Conservation (phyloP, 306 rosid genomes). For the Morella rubra region DNA sequence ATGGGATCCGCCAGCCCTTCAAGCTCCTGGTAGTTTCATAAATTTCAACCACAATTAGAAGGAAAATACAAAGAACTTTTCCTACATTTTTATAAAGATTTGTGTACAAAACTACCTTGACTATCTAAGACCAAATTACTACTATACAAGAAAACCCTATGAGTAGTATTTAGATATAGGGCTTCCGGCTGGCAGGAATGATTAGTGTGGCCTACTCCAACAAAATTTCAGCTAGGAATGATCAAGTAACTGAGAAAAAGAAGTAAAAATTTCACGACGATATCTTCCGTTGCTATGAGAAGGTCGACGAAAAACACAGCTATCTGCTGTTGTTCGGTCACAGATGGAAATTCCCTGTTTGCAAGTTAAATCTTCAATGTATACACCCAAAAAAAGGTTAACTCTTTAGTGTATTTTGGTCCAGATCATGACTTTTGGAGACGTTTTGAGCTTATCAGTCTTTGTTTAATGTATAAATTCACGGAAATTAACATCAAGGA, state of each 20-base stretch:
- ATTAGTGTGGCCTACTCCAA: background rate
- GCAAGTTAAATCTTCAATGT: background rate
- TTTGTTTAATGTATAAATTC: background rate
- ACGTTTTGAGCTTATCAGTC: background rate
- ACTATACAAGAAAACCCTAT: background rate
- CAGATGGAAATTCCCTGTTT: background rate
- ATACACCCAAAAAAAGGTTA: background rate
- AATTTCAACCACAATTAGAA: background rate
- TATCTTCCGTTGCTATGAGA: background rate
- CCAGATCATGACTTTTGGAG: slow-evolving; percentile 22
- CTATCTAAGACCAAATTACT: background rate
- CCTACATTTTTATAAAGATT: background rate
- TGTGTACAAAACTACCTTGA: background rate
- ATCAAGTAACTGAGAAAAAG: background rate
- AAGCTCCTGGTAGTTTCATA: slow-evolving; percentile 62
- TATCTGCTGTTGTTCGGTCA: background rate
- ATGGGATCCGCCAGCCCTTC: slow-evolving; percentile 87
- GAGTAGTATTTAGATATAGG: background rate
- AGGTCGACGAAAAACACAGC: background rate
- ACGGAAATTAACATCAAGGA: background rate
- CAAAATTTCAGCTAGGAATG: background rate
- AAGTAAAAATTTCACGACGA: background rate
- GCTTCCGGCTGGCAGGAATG: background rate
- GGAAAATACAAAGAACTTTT: background rate
- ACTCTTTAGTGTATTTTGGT: background rate